Conservation (phyloP, 352 stramenopile species). For the Phytophthora ramorum region DNA sequence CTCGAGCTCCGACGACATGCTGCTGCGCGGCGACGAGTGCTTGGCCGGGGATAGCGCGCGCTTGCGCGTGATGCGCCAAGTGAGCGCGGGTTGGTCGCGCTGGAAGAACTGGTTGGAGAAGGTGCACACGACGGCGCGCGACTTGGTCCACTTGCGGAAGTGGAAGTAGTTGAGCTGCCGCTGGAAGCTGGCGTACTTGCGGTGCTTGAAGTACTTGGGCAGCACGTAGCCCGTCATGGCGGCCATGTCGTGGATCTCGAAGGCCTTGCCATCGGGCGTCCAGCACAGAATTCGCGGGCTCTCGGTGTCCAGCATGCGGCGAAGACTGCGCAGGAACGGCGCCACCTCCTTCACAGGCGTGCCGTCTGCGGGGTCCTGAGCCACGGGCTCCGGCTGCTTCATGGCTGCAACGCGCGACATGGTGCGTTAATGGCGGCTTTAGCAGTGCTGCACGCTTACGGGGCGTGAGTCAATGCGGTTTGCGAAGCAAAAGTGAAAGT, state of each 20-base stretch:
- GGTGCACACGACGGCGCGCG: conserved; percentile 71
- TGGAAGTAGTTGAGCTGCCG: conserved; percentile 93
- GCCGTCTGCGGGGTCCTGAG: conserved; percentile 26
- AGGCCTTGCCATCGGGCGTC: conserved; percentile 60
- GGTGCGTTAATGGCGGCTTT: conserved; percentile 2
- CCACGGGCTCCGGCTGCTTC: conserved; percentile 1
- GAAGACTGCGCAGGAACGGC: conserved; percentile 66
- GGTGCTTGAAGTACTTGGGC: conserved; percentile 93
- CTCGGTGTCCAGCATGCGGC: conserved; percentile 65
- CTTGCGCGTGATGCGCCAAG: conserved; percentile 74
- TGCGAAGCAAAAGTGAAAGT: conserved; percentile 34
- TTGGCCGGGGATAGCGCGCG: conserved; percentile 32
- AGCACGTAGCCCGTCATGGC: conserved; percentile 84
- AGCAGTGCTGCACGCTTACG: not conserved
- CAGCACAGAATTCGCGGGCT: conserved; percentile 59
- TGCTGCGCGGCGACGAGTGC: not conserved
- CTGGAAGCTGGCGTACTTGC: conserved; percentile 91
- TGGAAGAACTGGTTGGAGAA: conserved; percentile 80
- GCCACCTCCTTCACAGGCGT: conserved; percentile 57
- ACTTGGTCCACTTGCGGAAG: conserved; percentile 89
- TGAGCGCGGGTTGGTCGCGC: conserved; percentile 65
- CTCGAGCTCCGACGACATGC: not conserved
- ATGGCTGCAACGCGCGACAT: conserved; percentile 20
- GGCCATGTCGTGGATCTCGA: conserved; percentile 78
- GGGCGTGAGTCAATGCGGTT: conserved; percentile 5